These are phyloP conservation scores for Polytrichum formosum DNA, from an alignment of 225 moss, liverwort and hornwort genomes.

Conservation along the genomic window DNA sequence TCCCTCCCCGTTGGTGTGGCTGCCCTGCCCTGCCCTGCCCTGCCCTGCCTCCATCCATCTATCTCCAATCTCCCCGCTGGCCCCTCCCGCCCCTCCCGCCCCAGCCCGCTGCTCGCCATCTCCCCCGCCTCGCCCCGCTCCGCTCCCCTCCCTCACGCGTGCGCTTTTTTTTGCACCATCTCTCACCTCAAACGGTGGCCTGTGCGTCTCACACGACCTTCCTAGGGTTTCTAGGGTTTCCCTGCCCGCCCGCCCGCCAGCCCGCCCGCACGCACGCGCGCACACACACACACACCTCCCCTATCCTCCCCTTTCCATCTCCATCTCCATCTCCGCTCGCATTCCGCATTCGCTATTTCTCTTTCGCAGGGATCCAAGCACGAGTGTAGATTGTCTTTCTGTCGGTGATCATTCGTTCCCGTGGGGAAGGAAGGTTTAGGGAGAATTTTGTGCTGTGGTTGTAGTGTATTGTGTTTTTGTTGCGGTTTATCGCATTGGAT, in stretches of 20 bases:
- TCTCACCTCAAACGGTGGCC: too few species aligned
- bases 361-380: slow-evolving; percentile 3
- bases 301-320: background rate
- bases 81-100: too few species aligned
- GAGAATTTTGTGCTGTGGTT: slow-evolving; percentile 3
- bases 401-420: slow-evolving; percentile 7
- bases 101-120: too few species aligned
- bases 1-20: background rate
- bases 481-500: background rate
- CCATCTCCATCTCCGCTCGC: background rate
- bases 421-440: slow-evolving; percentile 19
- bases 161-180: background rate
- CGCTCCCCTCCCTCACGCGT: background rate
- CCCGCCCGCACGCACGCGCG: too few species aligned
- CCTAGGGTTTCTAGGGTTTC: too few species aligned
- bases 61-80: too few species aligned
- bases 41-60: too few species aligned
- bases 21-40: background rate
- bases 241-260: too few species aligned
- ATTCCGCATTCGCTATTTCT: slow-evolving; percentile 12
- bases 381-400: background rate
- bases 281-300: too few species aligned
- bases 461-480: background rate
- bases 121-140: background rate
- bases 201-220: too few species aligned